phyloP scores from a whole-genome alignment of 805 yeast species.

The Pichia californica region DNA sequence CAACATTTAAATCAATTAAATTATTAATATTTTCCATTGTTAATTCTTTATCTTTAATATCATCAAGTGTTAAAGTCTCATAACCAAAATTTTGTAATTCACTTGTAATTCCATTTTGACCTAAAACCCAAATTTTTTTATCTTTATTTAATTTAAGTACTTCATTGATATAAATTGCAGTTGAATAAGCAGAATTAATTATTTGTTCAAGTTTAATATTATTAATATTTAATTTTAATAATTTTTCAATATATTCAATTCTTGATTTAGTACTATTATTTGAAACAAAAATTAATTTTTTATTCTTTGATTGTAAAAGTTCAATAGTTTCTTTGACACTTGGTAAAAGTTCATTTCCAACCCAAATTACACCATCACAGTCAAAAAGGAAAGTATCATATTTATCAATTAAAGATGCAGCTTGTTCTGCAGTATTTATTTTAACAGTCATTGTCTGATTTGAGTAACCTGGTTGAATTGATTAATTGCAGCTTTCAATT shows the following conservation, averaged over 20 bases:
- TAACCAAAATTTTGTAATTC: constrained; percentile 76
- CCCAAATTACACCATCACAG: constrained; percentile 97
- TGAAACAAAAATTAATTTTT: constrained; percentile 82
- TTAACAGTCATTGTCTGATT: constrained; percentile 38
- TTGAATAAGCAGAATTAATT: constrained; percentile 87
- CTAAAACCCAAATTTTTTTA: constrained; percentile 82
- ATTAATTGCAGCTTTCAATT: no score
- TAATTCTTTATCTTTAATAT: constrained; percentile 33
- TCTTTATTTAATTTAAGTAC: constrained; percentile 68
- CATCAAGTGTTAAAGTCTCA: constrained; percentile 57
- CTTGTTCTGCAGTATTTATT: constrained; percentile 41
- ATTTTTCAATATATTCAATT: constrained; percentile 66
- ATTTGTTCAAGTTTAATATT: constrained; percentile 53
- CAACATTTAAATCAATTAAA: constrained; percentile 66
- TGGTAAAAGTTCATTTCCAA: constrained; percentile 78
- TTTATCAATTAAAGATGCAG: constrained; percentile 46
- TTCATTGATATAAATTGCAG: constrained; percentile 78
- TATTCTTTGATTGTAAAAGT: constrained; percentile 46
- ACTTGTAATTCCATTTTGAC: constrained; percentile 78
- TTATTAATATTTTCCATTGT: constrained; percentile 53
- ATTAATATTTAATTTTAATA: constrained; percentile 50
- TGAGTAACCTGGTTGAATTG: no score
- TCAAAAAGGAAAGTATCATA: constrained; percentile 90
- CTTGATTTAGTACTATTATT: constrained; percentile 94
- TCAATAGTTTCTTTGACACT: constrained; percentile 68